Conservation (phyloP, 345 rosid genomes). For the Aquilaria yunnanensis region DNA sequence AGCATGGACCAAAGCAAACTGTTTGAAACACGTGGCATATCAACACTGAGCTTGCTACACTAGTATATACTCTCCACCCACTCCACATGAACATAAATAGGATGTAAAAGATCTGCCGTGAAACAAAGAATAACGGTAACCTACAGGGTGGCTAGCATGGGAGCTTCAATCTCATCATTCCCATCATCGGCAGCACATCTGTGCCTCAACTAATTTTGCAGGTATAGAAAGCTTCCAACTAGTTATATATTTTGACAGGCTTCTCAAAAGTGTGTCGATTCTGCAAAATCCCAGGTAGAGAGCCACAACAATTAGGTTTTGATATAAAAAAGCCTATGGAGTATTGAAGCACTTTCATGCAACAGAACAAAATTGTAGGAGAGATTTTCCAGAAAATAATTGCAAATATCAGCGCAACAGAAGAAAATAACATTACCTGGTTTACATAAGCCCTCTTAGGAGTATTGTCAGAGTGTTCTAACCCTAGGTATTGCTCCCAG, state of each 20-base stretch:
- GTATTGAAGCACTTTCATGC: background rate
- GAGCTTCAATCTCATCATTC: too few relatives aligned
- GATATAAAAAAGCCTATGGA: background rate
- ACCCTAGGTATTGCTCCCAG: conserved; percentile 74
- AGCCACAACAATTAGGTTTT: background rate
- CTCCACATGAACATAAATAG: too few relatives aligned
- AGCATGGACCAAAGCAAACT: too few relatives aligned
- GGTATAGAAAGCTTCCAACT: background rate
- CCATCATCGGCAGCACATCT: too few relatives aligned
- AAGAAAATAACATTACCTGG: conserved; percentile 9
- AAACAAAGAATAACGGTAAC: too few relatives aligned
- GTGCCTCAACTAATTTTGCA: too few relatives aligned
- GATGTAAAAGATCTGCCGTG: too few relatives aligned
- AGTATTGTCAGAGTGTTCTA: conserved; percentile 66
- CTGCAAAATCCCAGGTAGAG: conserved; percentile 7
- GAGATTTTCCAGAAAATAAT: background rate
- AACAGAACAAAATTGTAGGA: background rate
- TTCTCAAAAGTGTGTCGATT: conserved; percentile 15
- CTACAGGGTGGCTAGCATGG: too few relatives aligned
- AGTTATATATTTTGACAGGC: conserved; percentile 16
- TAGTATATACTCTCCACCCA: too few relatives aligned
- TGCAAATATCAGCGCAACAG: background rate
- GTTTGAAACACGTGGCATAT: too few relatives aligned
- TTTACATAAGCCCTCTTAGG: conserved; percentile 45
- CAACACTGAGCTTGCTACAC: too few relatives aligned